Evolutionary conservation across 371 early-diverging fungal genomes (phyloP).

Genomic region (Zychaea mexicana): DNA sequence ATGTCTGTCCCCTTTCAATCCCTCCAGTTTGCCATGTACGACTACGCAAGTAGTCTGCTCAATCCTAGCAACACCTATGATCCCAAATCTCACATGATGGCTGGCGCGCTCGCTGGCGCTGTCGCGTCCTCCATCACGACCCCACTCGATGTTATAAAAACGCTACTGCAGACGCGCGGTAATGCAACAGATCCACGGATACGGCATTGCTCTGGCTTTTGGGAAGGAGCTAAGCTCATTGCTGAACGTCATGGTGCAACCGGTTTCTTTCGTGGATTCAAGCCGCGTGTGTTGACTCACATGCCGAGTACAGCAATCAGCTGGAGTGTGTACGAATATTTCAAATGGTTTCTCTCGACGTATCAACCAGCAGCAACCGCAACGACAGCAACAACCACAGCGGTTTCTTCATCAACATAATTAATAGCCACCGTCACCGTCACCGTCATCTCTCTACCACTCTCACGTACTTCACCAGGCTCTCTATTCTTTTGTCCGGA

Average conservation of each 20-base stretch:
- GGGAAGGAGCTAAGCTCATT: constrained; percentile 76
- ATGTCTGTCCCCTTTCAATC: constrained; percentile 96
- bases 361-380: background rate
- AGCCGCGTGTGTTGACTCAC: constrained; percentile 79
- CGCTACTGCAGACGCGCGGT: constrained; percentile 89
- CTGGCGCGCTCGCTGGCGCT: constrained; percentile 91
- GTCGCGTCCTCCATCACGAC: constrained; percentile 86
- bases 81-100: constrained; percentile 77
- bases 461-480: too few species aligned
- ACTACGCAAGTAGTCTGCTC: constrained; percentile 68
- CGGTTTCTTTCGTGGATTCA: constrained; percentile 80
- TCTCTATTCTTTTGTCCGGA: too few species aligned
- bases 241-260: constrained; percentile 67
- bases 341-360: constrained; percentile 67
- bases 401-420: too few species aligned
- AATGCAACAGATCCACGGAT: constrained; percentile 65
- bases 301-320: constrained; percentile 94
- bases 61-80: constrained; percentile 79
- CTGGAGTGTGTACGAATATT: constrained; percentile 90
- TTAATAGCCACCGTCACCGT: too few species aligned
- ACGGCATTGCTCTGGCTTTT: constrained; percentile 67
- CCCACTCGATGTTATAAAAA: constrained; percentile 94
- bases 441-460: too few species aligned
- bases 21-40: constrained; percentile 92
- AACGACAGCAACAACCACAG: background rate